These are phyloP conservation scores for Magnaporthales sp. DNA, from an alignment of 2,329 filamentous ascomycete genomes.

Conservation along the genomic window DNA sequence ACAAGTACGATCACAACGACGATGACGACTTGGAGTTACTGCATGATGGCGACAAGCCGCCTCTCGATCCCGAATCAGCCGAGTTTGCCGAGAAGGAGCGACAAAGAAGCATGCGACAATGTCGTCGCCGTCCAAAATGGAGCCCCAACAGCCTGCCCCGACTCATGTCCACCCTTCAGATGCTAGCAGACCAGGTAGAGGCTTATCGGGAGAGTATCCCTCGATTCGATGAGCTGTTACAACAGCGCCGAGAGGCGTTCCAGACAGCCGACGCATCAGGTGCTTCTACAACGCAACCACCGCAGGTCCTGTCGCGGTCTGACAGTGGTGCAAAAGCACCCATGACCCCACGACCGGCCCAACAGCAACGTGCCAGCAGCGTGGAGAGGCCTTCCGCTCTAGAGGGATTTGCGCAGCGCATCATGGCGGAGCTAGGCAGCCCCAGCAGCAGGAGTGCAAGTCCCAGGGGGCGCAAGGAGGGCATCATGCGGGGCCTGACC, in stretches of 20 bases:
- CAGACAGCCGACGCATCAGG: slow-evolving; percentile 45
- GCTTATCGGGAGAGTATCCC: slow-evolving; percentile 56
- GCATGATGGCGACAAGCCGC: slow-evolving; percentile 21
- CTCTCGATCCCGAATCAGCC: slow-evolving; percentile 28
- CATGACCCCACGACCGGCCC: not conserved
- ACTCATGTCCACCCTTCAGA: slow-evolving; percentile 49
- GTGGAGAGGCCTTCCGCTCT: slow-evolving; percentile 43
- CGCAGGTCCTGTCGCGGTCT: slow-evolving; percentile 4
- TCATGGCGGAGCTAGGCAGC: slow-evolving; percentile 50
- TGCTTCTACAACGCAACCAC: slow-evolving; percentile 13
- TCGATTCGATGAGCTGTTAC: slow-evolving; percentile 64
- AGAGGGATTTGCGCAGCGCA: slow-evolving; percentile 53
- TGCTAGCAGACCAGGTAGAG: slow-evolving; percentile 52
- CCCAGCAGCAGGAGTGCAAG: slow-evolving; percentile 38
- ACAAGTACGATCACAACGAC: slow-evolving; percentile 43
- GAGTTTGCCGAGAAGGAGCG: slow-evolving; percentile 33
- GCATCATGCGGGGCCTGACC: slow-evolving; percentile 10
- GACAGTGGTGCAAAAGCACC: slow-evolving; percentile 12
- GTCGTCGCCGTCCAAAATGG: slow-evolving; percentile 46
- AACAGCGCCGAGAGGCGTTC: slow-evolving; percentile 55
- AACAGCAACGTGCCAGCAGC: slow-evolving; percentile 29
- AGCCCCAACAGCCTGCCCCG: slow-evolving; percentile 37
- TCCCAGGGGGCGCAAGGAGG: slow-evolving; percentile 42
- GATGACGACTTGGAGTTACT: slow-evolving; percentile 13
- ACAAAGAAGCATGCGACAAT: slow-evolving; percentile 38